A percentile compares a stretch with the other conserved stretches of the same genome.
Conservation (phyloP, 495 filamentous ascomycete species). For the Penicillium coffeae region DNA sequence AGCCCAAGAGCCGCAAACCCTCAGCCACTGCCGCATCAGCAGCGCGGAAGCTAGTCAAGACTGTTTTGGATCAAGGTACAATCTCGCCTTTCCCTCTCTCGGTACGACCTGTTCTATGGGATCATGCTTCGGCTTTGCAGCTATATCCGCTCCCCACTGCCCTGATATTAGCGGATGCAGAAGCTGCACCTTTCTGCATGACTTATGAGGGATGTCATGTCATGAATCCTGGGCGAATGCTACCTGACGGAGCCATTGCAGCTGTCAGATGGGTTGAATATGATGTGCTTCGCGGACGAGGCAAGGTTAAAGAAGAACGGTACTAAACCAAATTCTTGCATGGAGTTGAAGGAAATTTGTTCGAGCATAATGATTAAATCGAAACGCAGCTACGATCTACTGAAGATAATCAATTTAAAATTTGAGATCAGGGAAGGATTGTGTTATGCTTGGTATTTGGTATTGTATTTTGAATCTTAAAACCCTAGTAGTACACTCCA, state of each 20-base stretch:
- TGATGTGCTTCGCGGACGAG: constrained; percentile 57
- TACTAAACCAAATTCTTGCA: constrained; percentile 22
- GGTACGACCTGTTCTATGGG: constrained; percentile 80
- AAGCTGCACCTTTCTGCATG: constrained; percentile 73
- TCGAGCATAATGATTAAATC: too few relatives aligned
- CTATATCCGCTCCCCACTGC: constrained; percentile 87
- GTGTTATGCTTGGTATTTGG: background rate
- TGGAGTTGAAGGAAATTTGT: too few relatives aligned
- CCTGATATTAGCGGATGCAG: constrained; percentile 75
- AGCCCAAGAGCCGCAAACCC: constrained; percentile 11
- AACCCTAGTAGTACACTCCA: constrained; percentile 26
- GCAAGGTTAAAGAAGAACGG: constrained; percentile 48
- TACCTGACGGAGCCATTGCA: constrained; percentile 58
- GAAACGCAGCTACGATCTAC: background rate
- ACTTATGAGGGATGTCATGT: constrained; percentile 95
- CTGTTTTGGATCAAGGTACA: constrained; percentile 86
- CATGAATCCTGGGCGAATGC: constrained; percentile 82
- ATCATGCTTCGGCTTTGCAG: constrained; percentile 66
- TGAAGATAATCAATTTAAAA: background rate
- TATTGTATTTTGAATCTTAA: too few relatives aligned
- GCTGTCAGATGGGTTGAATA: constrained; percentile 83
- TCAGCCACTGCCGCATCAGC: constrained; percentile 49
- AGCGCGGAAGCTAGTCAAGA: constrained; percentile 85
- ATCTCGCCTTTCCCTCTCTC: constrained; percentile 79
- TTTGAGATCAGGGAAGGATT: background rate